Percentiles rank a stretch among this genome's conserved stretches.
These are phyloP conservation scores for Quercus lobata DNA, from an alignment of 331 rosid genomes.

Conservation along the genomic window DNA sequence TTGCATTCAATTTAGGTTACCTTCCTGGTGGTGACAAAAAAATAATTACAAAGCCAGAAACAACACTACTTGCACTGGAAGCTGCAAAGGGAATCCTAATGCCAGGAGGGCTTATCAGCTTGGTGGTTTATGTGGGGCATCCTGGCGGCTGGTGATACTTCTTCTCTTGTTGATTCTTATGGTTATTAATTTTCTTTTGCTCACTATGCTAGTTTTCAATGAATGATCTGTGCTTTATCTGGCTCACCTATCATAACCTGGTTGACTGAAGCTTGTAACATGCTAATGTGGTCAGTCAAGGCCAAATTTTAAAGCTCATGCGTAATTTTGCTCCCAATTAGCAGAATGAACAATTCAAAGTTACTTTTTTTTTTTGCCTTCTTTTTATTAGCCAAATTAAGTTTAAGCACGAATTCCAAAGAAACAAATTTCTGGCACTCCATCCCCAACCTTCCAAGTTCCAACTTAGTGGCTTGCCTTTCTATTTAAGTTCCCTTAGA, in stretches of 20 bases:
- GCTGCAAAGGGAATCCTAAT: constrained; percentile 54
- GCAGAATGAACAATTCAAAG: background rate
- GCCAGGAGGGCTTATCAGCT: constrained; percentile 81
- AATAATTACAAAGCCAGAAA: constrained; percentile 59
- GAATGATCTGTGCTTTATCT: background rate
- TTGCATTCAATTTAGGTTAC: constrained; percentile 88
- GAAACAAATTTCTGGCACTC: background rate
- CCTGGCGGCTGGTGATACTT: constrained; percentile 79
- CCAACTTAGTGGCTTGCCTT: background rate
- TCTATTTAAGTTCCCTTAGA: no score
- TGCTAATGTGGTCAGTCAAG: background rate
- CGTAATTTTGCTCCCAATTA: background rate
- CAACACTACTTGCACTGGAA: constrained; percentile 70
- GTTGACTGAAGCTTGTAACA: background rate
- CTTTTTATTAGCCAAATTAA: background rate
- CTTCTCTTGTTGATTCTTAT: constrained; percentile 6
- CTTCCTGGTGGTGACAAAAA: constrained; percentile 90
- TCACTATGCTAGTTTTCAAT: constrained; percentile 5
- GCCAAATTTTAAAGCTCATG: background rate
- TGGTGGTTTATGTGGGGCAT: constrained; percentile 87
- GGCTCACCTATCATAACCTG: background rate
- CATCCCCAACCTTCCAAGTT: background rate
- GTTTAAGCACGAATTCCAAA: background rate
- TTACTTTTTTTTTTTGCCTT: no score
- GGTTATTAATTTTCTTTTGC: background rate